Evolutionary conservation across 495 filamentous ascomycete species (phyloP).

Genomic region (Penicillium maclennaniae): DNA sequence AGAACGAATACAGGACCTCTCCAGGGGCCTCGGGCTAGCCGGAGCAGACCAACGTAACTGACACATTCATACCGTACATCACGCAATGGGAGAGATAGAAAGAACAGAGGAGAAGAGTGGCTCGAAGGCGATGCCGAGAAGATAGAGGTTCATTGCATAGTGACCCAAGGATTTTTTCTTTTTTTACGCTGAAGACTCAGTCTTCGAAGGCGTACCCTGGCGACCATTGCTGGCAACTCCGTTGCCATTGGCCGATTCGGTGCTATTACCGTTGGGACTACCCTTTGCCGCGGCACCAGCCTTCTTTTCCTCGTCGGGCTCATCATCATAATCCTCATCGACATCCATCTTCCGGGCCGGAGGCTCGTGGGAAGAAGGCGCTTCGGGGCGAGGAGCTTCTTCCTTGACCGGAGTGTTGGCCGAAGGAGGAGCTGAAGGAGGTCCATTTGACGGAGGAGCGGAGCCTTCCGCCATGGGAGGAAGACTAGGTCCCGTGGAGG

Average conservation of each 20-base stretch:
- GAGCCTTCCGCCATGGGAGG: constrained; percentile 55
- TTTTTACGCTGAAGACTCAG: constrained; percentile 31
- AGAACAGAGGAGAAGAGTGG: constrained; percentile 12
- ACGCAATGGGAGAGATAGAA: constrained; percentile 15
- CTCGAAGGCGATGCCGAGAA: constrained; percentile 2
- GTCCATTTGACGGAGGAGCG: constrained; percentile 55
- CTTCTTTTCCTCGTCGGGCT: constrained; percentile 77
- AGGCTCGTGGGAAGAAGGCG: constrained; percentile 64
- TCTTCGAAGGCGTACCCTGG: constrained; percentile 33
- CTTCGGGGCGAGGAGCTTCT: constrained; percentile 50
- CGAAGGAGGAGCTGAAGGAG: constrained; percentile 49
- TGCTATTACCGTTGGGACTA: constrained; percentile 39
- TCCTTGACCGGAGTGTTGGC: constrained; percentile 42
- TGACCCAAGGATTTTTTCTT: not conserved
- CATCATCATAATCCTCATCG: constrained; percentile 94
- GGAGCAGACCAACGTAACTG: constrained; percentile 14
- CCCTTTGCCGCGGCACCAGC: constrained; percentile 33
- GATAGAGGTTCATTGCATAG: not conserved
- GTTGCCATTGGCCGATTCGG: constrained; percentile 16
- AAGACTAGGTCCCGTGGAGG: constrained; percentile 41
- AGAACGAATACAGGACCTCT: constrained; percentile 24
- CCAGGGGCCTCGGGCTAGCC: constrained; percentile 13
- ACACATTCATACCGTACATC: constrained; percentile 32
- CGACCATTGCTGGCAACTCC: constrained; percentile 21
- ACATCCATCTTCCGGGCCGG: constrained; percentile 94